Conservation (phyloP, 2,329 filamentous ascomycete genomes). For the Fusarium sp. region DNA sequence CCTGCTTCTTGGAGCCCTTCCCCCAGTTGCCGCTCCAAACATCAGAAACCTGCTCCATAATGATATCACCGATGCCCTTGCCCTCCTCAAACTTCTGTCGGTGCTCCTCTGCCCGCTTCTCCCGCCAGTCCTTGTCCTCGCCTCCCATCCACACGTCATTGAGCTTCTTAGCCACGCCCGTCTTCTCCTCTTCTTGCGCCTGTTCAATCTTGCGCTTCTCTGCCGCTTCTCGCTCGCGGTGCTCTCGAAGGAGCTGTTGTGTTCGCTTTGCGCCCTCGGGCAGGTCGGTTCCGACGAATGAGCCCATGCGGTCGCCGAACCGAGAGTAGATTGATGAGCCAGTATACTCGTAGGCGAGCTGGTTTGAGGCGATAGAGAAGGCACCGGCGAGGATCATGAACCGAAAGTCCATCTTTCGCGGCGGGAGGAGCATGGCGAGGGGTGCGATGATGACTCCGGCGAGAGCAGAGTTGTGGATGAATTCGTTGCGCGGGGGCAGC, state of each 20-base stretch:
- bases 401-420: slow-evolving; percentile 60
- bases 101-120: slow-evolving; percentile 61
- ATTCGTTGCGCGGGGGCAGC: slow-evolving; percentile 47
- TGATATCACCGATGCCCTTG: slow-evolving; percentile 63
- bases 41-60: slow-evolving; percentile 64
- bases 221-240: slow-evolving; percentile 52
- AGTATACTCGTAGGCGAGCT: slow-evolving; percentile 64
- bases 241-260: slow-evolving; percentile 57
- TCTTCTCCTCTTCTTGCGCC: slow-evolving; percentile 44
- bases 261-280: slow-evolving; percentile 62
- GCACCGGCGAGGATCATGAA: slow-evolving; percentile 58
- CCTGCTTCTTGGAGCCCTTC: slow-evolving; percentile 43
- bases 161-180: slow-evolving; percentile 47
- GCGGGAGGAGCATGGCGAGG: slow-evolving; percentile 59
- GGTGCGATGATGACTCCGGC: slow-evolving; percentile 57
- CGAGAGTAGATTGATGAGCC: slow-evolving; percentile 61
- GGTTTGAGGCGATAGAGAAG: slow-evolving; percentile 62
- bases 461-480: slow-evolving; percentile 59
- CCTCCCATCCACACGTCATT: slow-evolving; percentile 66
- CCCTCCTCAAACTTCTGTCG: slow-evolving; percentile 62
- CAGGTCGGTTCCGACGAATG: slow-evolving; percentile 61
- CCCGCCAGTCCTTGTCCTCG: slow-evolving; percentile 62
- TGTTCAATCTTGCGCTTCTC: slow-evolving; percentile 36
- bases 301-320: slow-evolving; percentile 53
- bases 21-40: slow-evolving; percentile 55